Evolutionary conservation across 2,329 filamentous ascomycete species (phyloP).

Genomic region (Colletotrichum kahawae): DNA sequence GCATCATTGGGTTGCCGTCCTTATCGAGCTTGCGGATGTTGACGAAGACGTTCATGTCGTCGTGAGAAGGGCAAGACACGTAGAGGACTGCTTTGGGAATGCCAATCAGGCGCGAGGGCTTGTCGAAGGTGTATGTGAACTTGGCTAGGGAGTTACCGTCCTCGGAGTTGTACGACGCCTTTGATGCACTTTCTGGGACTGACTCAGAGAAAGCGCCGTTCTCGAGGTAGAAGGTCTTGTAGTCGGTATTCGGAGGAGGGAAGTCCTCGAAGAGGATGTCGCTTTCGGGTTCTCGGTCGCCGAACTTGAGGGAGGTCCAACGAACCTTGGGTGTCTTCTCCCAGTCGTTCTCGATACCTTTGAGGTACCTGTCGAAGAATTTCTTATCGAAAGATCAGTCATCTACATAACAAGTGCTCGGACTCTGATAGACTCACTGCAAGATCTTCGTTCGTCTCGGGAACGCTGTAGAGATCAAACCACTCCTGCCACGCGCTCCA

Average conservation of each 20-base stretch:
- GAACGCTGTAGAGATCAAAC: slow-evolving; percentile 45
- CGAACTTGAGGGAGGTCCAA: slow-evolving; percentile 43
- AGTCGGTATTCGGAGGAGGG: slow-evolving; percentile 36
- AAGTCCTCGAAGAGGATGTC: slow-evolving; percentile 37
- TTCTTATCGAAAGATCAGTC: background rate
- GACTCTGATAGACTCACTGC: background rate
- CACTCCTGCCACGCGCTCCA: slow-evolving; percentile 46
- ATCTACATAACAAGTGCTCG: accelerated
- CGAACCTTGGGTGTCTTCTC: slow-evolving; percentile 50
- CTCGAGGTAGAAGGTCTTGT: slow-evolving; percentile 35
- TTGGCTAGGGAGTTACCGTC: slow-evolving; percentile 27
- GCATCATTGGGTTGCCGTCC: slow-evolving; percentile 43
- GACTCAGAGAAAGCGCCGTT: slow-evolving; percentile 3
- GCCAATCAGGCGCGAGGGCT: slow-evolving; percentile 45
- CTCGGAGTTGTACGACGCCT: slow-evolving; percentile 37
- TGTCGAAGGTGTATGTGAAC: slow-evolving; percentile 44
- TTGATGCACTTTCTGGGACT: background rate
- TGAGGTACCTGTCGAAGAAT: slow-evolving; percentile 46
- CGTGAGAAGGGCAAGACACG: slow-evolving; percentile 43
- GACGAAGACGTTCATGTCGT: slow-evolving; percentile 51
- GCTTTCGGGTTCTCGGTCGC: slow-evolving; percentile 34
- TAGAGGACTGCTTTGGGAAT: slow-evolving; percentile 51
- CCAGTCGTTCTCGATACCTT: slow-evolving; percentile 48
- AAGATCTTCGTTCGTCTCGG: slow-evolving; percentile 39
- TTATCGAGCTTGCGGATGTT: slow-evolving; percentile 48